Conservation (phyloP, 768 basidiomycete species). For the Psilocybe tampanensis region DNA sequence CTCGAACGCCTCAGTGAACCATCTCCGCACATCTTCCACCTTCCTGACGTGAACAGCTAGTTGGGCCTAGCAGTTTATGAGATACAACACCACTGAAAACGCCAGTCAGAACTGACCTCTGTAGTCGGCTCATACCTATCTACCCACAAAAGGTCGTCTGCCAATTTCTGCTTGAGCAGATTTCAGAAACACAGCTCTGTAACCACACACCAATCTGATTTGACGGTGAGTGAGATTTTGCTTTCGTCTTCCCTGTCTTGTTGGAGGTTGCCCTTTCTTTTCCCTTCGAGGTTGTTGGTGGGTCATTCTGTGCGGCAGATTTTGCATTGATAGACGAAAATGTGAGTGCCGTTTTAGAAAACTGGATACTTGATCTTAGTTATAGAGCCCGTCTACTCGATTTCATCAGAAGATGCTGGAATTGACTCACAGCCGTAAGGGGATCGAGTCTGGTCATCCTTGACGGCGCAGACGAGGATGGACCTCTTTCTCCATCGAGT, state of each 20-base stretch:
- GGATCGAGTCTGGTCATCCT: slow-evolving; percentile 31
- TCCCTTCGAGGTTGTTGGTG: slow-evolving; percentile 10
- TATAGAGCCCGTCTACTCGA: background rate
- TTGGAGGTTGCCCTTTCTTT: slow-evolving; percentile 31
- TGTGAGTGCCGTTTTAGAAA: slow-evolving; percentile 18
- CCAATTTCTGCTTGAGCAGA: background rate
- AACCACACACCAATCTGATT: slow-evolving; percentile 7
- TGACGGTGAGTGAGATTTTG: background rate
- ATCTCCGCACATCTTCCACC: slow-evolving; percentile 74
- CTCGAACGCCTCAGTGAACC: slow-evolving; percentile 74
- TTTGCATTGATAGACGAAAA: too few relatives aligned
- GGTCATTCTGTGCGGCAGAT: background rate
- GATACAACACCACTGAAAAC: background rate
- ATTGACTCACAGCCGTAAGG: slow-evolving; percentile 32
- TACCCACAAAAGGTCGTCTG: slow-evolving; percentile 40
- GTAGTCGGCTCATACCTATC: slow-evolving; percentile 64
- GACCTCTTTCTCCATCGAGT: slow-evolving; percentile 12
- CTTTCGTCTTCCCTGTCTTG: slow-evolving; percentile 2
- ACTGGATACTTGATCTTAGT: slow-evolving; percentile 22
- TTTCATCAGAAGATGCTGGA: background rate
- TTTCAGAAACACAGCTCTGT: background rate
- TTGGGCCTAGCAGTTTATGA: slow-evolving; percentile 48
- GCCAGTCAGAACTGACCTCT: slow-evolving; percentile 42
- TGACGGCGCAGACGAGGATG: slow-evolving; percentile 13
- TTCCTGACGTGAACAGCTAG: slow-evolving; percentile 82